Evolutionary conservation across 2,329 filamentous ascomycete species (phyloP).

Genomic region (Ustulina deusta): DNA sequence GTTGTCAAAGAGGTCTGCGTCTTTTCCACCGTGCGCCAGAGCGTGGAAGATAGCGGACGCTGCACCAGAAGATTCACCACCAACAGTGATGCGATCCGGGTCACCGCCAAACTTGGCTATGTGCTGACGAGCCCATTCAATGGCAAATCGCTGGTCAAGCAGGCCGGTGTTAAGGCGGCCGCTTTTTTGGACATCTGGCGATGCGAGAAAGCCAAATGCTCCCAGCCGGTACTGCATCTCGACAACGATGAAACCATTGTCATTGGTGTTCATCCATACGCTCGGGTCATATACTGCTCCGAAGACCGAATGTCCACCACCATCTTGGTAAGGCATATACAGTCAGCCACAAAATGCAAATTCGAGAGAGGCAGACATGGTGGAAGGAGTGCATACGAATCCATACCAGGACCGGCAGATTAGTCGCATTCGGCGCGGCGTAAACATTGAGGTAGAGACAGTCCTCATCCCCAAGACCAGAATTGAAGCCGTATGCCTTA

Average conservation of each 20-base stretch:
- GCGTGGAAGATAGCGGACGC: slow-evolving; percentile 44
- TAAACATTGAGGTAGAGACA: slow-evolving; percentile 52
- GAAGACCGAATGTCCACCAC: slow-evolving; percentile 51
- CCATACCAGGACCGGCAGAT: slow-evolving; percentile 55
- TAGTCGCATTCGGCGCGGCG: slow-evolving; percentile 50
- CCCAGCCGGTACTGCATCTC: slow-evolving; percentile 62
- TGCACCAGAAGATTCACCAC: slow-evolving; percentile 50
- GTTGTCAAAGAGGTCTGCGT: slow-evolving; percentile 45
- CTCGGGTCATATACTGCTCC: slow-evolving; percentile 49
- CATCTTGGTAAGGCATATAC: slow-evolving; percentile 48
- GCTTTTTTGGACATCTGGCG: slow-evolving; percentile 42
- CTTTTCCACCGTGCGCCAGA: slow-evolving; percentile 45
- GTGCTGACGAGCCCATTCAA: slow-evolving; percentile 66
- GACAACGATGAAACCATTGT: slow-evolving; percentile 61
- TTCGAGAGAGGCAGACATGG: slow-evolving; percentile 25
- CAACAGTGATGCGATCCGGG: slow-evolving; percentile 49
- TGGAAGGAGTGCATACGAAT: slow-evolving; percentile 51
- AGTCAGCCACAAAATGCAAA: slow-evolving; percentile 45
- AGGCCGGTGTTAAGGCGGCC: slow-evolving; percentile 54
- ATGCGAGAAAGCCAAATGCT: slow-evolving; percentile 58
- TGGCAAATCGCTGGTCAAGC: slow-evolving; percentile 63
- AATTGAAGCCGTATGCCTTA: slow-evolving; percentile 47
- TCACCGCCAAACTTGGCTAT: slow-evolving; percentile 53
- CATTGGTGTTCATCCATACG: slow-evolving; percentile 58
- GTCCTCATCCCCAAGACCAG: slow-evolving; percentile 45